These are phyloP conservation scores for Xanthoceras sorbifolium DNA, from an alignment of 345 rosid species.

Conservation along the genomic window DNA sequence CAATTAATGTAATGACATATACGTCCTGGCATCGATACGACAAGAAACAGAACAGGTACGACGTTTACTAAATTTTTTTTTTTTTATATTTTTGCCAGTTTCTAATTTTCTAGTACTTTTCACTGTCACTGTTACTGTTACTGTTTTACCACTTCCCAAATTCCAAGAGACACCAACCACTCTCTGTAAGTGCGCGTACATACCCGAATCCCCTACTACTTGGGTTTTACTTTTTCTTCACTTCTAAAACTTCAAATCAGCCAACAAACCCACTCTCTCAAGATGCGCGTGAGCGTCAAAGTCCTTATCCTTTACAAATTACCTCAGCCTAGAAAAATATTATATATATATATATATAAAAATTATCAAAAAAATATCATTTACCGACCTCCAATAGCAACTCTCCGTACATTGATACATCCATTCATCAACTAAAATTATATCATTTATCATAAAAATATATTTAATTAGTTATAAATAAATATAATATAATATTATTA, in stretches of 20 bases:
- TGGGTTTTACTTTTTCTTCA: neutral
- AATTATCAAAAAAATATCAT: too few species aligned
- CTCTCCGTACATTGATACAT: too few species aligned
- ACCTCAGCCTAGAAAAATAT: neutral
- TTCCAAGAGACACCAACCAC: conserved; percentile 14
- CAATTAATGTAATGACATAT: conserved; percentile 14
- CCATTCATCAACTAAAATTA: too few species aligned
- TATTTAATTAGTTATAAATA: too few species aligned
- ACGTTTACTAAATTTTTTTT: neutral
- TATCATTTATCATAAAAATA: too few species aligned
- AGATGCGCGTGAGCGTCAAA: neutral
- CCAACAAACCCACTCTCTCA: neutral
- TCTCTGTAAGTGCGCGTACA: conserved; percentile 22
- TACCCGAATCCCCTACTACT: neutral
- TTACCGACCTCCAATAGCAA: too few species aligned
- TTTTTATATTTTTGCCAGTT: too few species aligned
- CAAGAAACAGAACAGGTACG: neutral
- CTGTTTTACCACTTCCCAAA: conserved; percentile 13
- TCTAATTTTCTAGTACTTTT: neutral
- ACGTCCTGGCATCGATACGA: conserved; percentile 15
- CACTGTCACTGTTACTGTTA: neutral
- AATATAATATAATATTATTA: too few species aligned
- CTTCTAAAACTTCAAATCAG: too few species aligned
- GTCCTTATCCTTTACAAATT: neutral
- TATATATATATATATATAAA: too few species aligned